These are phyloP conservation scores for Przewalskia tangutica DNA, from an alignment of 257 asterid species.

Conservation along the genomic window DNA sequence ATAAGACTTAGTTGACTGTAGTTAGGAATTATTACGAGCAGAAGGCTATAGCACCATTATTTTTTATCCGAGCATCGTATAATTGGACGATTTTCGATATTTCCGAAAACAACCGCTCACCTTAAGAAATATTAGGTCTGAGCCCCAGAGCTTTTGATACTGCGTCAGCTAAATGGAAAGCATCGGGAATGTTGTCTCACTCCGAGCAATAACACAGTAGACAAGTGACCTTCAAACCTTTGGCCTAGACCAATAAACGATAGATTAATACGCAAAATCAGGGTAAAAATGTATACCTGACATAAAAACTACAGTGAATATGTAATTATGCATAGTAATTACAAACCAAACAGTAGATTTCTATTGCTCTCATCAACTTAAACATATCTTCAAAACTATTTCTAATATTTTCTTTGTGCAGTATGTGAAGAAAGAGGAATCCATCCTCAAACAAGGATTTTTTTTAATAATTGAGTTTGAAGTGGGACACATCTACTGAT, in stretches of 20 bases:
- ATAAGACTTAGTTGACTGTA: neutral
- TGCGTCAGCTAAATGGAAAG: conserved; percentile 83
- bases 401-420: neutral
- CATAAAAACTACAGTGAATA: neutral
- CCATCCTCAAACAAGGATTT: neutral
- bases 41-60: neutral
- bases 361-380: neutral
- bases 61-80: neutral
- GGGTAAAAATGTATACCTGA: neutral
- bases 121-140: conserved; percentile 28
- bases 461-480: neutral
- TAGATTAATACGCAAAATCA: neutral
- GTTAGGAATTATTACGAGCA: neutral
- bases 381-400: no score
- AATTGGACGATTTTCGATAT: neutral
- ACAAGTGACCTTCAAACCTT: conserved; percentile 85
- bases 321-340: neutral
- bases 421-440: neutral
- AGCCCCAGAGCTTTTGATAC: conserved; percentile 47
- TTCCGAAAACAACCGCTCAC: conserved; percentile 27
- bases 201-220: conserved; percentile 91
- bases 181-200: conserved; percentile 92
- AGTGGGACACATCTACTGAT: neutral
- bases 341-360: neutral
- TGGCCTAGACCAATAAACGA: conserved; percentile 44